These are phyloP conservation scores for Chaetomium tenue DNA, from an alignment of 495 filamentous ascomycete genomes.

Conservation along the genomic window DNA sequence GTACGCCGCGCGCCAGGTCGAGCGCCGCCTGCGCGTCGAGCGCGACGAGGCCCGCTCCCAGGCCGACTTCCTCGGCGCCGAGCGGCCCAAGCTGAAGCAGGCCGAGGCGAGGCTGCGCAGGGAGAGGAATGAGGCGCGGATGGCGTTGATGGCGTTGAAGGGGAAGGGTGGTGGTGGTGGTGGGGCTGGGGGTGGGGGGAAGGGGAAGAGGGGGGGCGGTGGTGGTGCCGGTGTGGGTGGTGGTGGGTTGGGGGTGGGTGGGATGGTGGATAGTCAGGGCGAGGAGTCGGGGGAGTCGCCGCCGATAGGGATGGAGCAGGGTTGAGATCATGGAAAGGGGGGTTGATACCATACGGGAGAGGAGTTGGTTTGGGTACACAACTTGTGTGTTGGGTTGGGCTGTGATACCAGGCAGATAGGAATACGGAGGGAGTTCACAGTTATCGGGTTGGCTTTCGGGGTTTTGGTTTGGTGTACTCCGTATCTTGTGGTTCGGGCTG, in stretches of 20 bases:
- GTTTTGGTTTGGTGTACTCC: background rate
- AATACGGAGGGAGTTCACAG: background rate
- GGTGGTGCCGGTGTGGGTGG: background rate
- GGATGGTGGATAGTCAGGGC: constrained; percentile 5
- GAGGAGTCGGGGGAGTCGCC: constrained; percentile 14
- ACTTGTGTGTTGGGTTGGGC: no score
- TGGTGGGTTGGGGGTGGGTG: background rate
- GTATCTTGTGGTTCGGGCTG: background rate
- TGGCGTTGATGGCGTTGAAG: constrained; percentile 13
- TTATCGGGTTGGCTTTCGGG: background rate
- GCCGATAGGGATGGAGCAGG: constrained; percentile 9
- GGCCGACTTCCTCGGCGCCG: constrained; percentile 20
- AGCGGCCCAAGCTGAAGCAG: constrained; percentile 14
- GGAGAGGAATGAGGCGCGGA: constrained; percentile 31
- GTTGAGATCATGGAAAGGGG: background rate
- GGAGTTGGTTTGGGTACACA: background rate
- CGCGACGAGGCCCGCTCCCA: constrained; percentile 30
- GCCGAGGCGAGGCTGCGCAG: constrained; percentile 27
- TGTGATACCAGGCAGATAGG: background rate
- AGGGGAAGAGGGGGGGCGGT: constrained; percentile 9
- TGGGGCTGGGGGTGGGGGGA: constrained; percentile 25
- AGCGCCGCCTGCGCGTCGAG: constrained; percentile 31
- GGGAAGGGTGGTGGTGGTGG: background rate
- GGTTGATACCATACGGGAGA: background rate
- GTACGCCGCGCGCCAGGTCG: constrained; percentile 30